These are phyloP conservation scores for Guadua angustifolia DNA, from an alignment of 176 grass and related monocot genomes.

Conservation along the genomic window DNA sequence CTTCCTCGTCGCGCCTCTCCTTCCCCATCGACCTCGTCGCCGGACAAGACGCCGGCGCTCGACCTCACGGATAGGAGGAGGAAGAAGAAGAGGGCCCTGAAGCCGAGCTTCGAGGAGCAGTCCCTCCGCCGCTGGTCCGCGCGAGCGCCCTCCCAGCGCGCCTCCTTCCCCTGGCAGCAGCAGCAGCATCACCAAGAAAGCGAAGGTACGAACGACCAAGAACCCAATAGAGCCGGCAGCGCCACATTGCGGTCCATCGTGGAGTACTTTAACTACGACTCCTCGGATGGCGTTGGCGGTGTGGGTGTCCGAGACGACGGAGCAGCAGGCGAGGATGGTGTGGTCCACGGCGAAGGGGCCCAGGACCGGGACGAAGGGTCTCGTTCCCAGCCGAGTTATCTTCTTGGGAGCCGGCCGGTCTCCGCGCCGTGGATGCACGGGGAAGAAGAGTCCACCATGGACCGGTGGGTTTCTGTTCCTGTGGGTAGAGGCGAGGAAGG, in stretches of 20 bases:
- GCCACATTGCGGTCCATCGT: constrained; percentile 41
- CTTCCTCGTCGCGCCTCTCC: neutral
- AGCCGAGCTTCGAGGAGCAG: constrained; percentile 69
- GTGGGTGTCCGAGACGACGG: neutral
- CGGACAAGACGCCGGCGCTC: constrained; percentile 1
- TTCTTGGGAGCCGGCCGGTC: constrained; percentile 21
- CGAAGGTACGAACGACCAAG: neutral
- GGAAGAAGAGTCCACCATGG: constrained; percentile 21
- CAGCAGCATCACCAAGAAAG: constrained; percentile 47
- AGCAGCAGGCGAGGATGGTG: neutral
- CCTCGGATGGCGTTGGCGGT: neutral
- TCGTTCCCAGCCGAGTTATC: constrained; percentile 19
- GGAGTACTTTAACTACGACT: constrained; percentile 35
- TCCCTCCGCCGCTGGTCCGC: constrained; percentile 73
- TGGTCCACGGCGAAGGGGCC: neutral
- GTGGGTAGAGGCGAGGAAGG: constrained; percentile 24
- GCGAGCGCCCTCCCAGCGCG: constrained; percentile 57
- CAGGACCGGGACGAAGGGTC: constrained; percentile 10
- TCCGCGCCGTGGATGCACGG: constrained; percentile 62
- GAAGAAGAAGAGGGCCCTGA: constrained; percentile 56
- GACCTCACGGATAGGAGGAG: constrained; percentile 23
- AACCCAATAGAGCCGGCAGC: neutral
- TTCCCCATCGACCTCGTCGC: constrained; percentile 36
- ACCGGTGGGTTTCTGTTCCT: neutral
- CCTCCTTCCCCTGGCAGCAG: constrained; percentile 77